Evolutionary conservation across 805 yeast species (phyloP).

Genomic region (Teunomyces kruisii): DNA sequence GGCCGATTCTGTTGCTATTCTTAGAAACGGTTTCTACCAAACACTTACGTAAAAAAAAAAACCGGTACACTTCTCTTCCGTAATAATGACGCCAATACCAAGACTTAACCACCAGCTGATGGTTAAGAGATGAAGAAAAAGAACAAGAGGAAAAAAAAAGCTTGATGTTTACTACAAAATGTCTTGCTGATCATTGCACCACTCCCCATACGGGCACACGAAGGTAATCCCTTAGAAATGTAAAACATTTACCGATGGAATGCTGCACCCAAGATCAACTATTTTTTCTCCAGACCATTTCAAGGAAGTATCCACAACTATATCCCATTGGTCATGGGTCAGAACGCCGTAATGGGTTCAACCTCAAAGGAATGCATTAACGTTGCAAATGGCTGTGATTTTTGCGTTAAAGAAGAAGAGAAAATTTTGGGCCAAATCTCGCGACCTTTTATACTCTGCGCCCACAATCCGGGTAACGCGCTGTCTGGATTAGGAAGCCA

Average conservation of each 20-base stretch:
- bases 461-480: conserved; percentile 28
- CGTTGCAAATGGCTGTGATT: conserved; percentile 63
- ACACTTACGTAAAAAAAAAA: no score
- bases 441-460: conserved; percentile 13
- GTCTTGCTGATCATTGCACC: conserved; percentile 57
- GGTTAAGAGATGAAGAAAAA: no score
- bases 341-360: conserved; percentile 62
- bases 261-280: conserved; percentile 76
- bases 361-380: conserved; percentile 68
- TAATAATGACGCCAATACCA: not conserved
- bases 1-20: not conserved
- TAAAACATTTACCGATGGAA: conserved; percentile 50
- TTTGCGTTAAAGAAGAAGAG: conserved; percentile 51
- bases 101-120: no score
- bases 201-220: conserved; percentile 73
- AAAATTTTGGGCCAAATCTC: conserved; percentile 4
- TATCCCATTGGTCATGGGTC: conserved; percentile 71
- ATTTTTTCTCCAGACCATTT: conserved; percentile 62
- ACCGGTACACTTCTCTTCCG: no score
- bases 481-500: not conserved
- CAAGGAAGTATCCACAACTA: conserved; percentile 46
- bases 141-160: not conserved
- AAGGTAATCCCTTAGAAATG: conserved; percentile 67
- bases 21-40: not conserved
- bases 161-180: not conserved